Evolutionary conservation across 1,284 basidiomycete species (phyloP), one percentile per base, ranked within the genome.

Genomic region (Ceraceosorus guamensis): DNA sequence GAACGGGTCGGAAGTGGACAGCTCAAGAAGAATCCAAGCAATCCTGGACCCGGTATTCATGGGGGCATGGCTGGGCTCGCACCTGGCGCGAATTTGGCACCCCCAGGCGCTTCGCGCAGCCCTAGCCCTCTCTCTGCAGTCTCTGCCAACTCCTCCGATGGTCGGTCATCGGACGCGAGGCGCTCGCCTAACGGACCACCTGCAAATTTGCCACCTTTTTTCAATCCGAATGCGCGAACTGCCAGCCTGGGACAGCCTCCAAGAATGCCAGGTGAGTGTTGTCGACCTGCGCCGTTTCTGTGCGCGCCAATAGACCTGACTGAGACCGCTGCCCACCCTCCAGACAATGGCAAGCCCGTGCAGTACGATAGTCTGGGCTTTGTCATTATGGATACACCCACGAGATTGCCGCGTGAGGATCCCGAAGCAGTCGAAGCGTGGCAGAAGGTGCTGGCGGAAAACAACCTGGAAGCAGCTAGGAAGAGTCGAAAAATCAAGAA

Each of bases 401-500:
- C 60, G 2, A 50, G 53, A 8, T 14, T 52, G 46, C 58, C 58
- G 4, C 56, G 43, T 24, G 86, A 86, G 0, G 86, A 89, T 74
- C 81, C 86, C 1, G 83, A 85, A 54, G 82, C 86, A 41, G 85
- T 89, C 69, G 77, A 82, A 45, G 85, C 84, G 66, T 90, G 88
- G 90, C 82, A 88, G 68, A 75, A 81, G 0, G 76, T 86, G 34
- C 83, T 92, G 70, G 78, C 82, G 0, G 78, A 83, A 0, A 81
- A 84, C 1, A 79, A 86, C 1, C 79, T 87, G 0, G 75, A 83
- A 2, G 83, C 85, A 57, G 81, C 86, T 4, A 80, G 83, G 46
- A 89, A 88, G 79, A 87, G 81, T 73, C 90, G 90, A 78, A 93
- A 92, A 76, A 82, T 91, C 13, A 82, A 84, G 62, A 88, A 87